Percentiles rank a stretch among this genome's conserved stretches.
phyloP scores from a whole-genome alignment of 148 eudicot genomes.

The Camellia granthamiana region DNA sequence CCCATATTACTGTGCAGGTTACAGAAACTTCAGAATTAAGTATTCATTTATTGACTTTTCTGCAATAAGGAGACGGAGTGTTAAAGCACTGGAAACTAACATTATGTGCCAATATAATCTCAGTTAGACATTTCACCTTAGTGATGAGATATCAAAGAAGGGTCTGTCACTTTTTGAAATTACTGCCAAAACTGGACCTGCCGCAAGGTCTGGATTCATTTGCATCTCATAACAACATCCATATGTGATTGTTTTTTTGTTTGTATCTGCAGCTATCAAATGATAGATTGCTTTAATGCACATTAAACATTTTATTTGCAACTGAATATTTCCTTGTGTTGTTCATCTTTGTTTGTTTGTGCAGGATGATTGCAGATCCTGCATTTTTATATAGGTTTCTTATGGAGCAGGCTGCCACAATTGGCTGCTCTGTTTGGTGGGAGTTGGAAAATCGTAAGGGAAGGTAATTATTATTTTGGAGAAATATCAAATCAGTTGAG shows the following conservation, averaged over 20 bases:
- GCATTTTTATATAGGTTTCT: conserved; percentile 75
- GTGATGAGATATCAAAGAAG: not conserved
- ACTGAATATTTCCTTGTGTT: not conserved
- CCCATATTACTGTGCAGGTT: not conserved
- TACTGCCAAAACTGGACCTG: conserved; percentile 1
- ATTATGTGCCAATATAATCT: not conserved
- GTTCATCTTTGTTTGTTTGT: conserved; percentile 21
- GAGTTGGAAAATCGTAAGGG: conserved; percentile 80
- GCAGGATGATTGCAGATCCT: conserved; percentile 99
- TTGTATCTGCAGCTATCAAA: not conserved
- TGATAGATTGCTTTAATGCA: not conserved
- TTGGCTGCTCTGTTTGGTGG: conserved; percentile 80
- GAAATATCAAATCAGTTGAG: too few species aligned
- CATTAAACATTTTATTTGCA: not conserved
- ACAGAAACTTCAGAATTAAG: not conserved
- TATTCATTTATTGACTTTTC: not conserved
- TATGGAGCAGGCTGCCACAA: conserved; percentile 84
- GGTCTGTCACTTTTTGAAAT: not conserved
- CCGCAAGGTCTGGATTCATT: not conserved
- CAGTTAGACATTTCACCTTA: not conserved
- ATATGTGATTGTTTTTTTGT: not conserved
- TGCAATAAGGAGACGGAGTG: not conserved
- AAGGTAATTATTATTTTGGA: conserved; percentile 40
- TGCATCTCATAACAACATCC: not conserved
- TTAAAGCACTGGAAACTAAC: not conserved